phyloP scores from a whole-genome alignment of 352 stramenopile genomes.

The Phytophthora melonis region DNA sequence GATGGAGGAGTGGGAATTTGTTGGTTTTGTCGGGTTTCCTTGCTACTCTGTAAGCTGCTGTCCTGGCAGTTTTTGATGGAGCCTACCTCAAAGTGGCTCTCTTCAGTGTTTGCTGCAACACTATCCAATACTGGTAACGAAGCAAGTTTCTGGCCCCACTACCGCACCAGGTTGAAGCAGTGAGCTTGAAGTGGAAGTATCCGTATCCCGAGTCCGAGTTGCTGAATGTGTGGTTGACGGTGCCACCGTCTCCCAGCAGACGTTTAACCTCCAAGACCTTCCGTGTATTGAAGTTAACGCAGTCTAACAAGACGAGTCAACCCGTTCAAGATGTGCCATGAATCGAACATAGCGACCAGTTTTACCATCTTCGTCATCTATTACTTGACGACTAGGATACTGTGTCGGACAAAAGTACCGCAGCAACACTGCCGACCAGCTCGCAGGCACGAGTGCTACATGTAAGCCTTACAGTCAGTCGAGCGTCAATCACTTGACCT shows the following conservation, averaged over 20 bases:
- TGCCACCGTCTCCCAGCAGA: slow-evolving; percentile 14
- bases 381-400: neutral
- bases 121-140: neutral
- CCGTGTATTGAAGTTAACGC: neutral
- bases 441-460: slow-evolving; percentile 3
- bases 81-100: too few species aligned
- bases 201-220: neutral
- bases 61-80: too few species aligned
- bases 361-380: slow-evolving; percentile 21
- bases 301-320: neutral
- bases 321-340: slow-evolving; percentile 23
- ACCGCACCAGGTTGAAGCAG: neutral
- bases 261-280: neutral
- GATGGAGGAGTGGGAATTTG: neutral
- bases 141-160: neutral
- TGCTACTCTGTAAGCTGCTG: too few species aligned
- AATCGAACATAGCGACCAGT: slow-evolving; percentile 12
- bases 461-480: neutral
- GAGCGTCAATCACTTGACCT: neutral
- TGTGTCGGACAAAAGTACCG: slow-evolving; percentile 7
- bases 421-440: slow-evolving; percentile 14
- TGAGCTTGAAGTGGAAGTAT: neutral
- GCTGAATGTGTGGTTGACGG: neutral
- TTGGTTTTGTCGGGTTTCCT: neutral
- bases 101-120: neutral